phyloP scores from a whole-genome alignment of 257 asterid genomes.

The Nicotiana sylvestris region DNA sequence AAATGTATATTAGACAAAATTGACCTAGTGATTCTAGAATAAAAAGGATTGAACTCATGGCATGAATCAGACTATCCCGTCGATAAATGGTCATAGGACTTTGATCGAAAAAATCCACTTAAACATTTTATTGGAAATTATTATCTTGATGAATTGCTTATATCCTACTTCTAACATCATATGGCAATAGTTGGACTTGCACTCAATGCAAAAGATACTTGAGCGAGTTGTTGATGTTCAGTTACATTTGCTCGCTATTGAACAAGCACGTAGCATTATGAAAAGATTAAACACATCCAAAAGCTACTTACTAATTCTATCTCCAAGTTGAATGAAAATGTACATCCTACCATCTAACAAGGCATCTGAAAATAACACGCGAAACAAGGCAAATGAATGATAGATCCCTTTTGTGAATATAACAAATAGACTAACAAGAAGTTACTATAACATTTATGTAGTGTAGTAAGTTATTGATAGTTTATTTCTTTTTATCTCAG shows the following conservation, averaged over 20 bases:
- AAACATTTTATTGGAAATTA: neutral
- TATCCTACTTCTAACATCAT: constrained; percentile 57
- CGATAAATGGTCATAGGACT: neutral
- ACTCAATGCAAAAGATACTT: constrained; percentile 58
- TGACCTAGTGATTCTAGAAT: neutral
- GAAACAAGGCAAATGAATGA: constrained; percentile 76
- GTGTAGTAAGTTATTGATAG: neutral
- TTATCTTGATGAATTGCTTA: constrained; percentile 7
- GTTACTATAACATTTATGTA: neutral
- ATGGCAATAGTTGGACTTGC: constrained; percentile 93
- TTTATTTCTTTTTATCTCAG: neutral
- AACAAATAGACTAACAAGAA: constrained; percentile 65
- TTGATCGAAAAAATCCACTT: too few species aligned
- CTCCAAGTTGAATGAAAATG: constrained; percentile 8
- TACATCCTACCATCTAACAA: constrained; percentile 80
- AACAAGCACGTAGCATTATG: constrained; percentile 65
- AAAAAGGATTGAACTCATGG: neutral
- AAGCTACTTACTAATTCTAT: constrained; percentile 19
- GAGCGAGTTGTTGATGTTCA: constrained; percentile 35
- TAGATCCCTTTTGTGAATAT: constrained; percentile 76
- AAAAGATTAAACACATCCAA: constrained; percentile 17
- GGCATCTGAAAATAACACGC: constrained; percentile 88
- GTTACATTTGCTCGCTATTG: constrained; percentile 49
- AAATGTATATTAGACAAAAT: neutral
- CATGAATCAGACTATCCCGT: neutral